Evolutionary conservation across 148 eudicot species (phyloP).

Genomic region (Arbutus unedo): DNA sequence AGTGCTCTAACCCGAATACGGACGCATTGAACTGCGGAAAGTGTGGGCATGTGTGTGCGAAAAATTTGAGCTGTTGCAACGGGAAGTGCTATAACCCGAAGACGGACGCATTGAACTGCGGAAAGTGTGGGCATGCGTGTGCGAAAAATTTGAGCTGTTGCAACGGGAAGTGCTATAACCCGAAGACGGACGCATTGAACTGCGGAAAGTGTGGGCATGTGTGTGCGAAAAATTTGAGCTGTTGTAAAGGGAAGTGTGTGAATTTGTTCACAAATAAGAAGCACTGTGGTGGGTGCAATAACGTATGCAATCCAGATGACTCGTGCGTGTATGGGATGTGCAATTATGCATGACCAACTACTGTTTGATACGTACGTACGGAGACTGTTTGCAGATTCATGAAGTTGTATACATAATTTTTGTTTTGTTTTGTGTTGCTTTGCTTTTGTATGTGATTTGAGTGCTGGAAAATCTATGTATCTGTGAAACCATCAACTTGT

Average conservation of each 20-base stretch:
- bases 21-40: background rate
- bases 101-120: background rate
- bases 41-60: background rate
- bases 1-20: background rate
- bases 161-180: background rate
- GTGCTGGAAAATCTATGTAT: too few relatives aligned
- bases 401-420: background rate
- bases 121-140: background rate
- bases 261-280: background rate
- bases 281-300: slow-evolving; percentile 5
- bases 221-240: background rate
- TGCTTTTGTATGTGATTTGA: too few relatives aligned
- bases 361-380: background rate
- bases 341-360: background rate
- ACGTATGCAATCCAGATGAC: background rate
- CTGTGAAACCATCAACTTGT: too few relatives aligned
- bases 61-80: background rate
- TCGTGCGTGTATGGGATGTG: background rate
- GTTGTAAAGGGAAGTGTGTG: slow-evolving; percentile 6
- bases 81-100: background rate
- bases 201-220: background rate
- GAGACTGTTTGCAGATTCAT: background rate
- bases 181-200: background rate
- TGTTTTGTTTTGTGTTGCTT: too few relatives aligned
- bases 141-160: background rate